Conservation (phyloP, 805 yeast genomes). For the Ogataea corticis region DNA sequence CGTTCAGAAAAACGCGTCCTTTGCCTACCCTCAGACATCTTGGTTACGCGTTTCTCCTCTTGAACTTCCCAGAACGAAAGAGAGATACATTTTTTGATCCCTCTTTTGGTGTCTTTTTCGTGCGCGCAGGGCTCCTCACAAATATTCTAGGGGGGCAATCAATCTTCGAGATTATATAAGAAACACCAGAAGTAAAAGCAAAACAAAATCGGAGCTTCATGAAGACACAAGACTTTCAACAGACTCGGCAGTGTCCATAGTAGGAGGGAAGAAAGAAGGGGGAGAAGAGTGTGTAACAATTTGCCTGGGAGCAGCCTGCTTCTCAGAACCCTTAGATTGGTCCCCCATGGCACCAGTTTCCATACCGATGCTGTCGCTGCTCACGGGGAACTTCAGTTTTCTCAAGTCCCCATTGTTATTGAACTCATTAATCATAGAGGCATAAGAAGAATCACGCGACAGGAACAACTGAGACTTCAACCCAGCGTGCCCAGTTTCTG, state of each 20-base stretch:
- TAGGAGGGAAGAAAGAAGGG: too few relatives aligned
- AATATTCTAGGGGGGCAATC: background rate
- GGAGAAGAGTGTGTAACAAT: background rate
- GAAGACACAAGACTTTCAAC: background rate
- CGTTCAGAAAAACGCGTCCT: conserved; percentile 22
- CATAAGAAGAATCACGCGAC: conserved; percentile 8
- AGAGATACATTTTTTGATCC: background rate
- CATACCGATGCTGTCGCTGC: background rate
- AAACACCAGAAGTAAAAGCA: background rate
- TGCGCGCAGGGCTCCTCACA: background rate
- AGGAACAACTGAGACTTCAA: conserved; percentile 4
- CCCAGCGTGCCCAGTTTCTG: background rate
- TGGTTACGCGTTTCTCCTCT: background rate
- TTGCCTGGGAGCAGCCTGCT: too few relatives aligned
- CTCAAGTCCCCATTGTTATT: conserved; percentile 6
- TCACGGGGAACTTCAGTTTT: conserved; percentile 8
- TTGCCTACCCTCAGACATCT: conserved; percentile 11
- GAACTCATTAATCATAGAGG: conserved; percentile 10
- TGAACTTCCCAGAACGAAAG: too few relatives aligned
- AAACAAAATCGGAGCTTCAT: background rate
- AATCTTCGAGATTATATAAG: background rate
- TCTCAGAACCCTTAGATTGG: background rate
- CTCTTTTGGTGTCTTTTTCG: background rate
- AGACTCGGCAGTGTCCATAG: background rate
- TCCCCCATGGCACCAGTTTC: background rate